phyloP scores from a whole-genome alignment of 1,139 yeast species.

The Geotrichum aggregatum region DNA sequence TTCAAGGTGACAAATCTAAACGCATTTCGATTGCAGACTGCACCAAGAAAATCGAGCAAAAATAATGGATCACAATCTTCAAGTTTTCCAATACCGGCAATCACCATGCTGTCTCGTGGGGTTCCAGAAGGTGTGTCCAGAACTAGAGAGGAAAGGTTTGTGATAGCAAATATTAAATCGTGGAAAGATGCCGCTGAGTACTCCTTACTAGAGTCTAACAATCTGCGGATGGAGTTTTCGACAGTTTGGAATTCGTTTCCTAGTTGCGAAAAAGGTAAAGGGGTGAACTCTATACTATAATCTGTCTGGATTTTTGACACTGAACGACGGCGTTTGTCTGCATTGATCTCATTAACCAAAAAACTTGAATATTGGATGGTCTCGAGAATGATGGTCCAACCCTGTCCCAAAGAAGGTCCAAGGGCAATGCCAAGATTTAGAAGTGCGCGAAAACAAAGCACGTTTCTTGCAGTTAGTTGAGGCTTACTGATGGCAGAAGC shows the following conservation, averaged over 20 bases:
- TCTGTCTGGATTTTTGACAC: conserved; percentile 15
- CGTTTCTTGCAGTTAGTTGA: conserved; percentile 51
- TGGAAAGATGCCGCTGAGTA: conserved; percentile 51
- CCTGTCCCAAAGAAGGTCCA: conserved; percentile 61
- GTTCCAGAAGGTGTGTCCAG: conserved; percentile 4
- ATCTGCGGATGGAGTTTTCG: conserved; percentile 53
- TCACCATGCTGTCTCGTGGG: conserved; percentile 7
- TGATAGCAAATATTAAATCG: conserved; percentile 46
- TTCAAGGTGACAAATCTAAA: conserved; percentile 45
- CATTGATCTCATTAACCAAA: conserved; percentile 43
- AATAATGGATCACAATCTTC: conserved; percentile 27
- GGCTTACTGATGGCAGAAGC: background rate
- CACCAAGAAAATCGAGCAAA: conserved; percentile 38
- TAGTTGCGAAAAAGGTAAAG: conserved; percentile 28
- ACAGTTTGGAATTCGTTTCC: conserved; percentile 50
- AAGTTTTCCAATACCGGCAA: conserved; percentile 23
- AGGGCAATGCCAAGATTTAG: conserved; percentile 71
- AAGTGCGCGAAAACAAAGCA: conserved; percentile 74
- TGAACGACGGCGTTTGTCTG: conserved; percentile 20
- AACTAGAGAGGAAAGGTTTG: conserved; percentile 40
- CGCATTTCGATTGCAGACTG: conserved; percentile 50
- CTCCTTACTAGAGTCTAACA: conserved; percentile 57
- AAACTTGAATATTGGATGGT: conserved; percentile 66
- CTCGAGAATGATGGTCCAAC: conserved; percentile 67
- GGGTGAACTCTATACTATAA: conserved; percentile 20